These are phyloP conservation scores for Dictyophora rubrovolvata DNA, from an alignment of 768 basidiomycete genomes.

Conservation along the genomic window DNA sequence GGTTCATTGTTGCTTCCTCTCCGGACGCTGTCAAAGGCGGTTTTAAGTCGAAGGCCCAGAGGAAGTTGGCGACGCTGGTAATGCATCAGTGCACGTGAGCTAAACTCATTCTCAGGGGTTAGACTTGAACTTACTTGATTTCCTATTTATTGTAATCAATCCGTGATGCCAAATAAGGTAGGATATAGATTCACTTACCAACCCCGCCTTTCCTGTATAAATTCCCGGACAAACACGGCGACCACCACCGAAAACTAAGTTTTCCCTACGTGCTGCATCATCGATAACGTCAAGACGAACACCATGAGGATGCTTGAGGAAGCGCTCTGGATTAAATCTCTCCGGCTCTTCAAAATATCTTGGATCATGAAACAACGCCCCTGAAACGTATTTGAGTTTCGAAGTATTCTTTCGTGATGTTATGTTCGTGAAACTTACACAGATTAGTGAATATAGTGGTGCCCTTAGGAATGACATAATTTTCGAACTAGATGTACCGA, in stretches of 20 bases:
- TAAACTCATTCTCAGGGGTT: too few species aligned
- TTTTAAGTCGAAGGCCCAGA: too few species aligned
- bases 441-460: conserved; percentile 19
- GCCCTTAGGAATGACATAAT: conserved; percentile 16
- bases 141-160: too few species aligned
- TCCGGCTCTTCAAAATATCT: conserved; percentile 32
- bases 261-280: conserved; percentile 13
- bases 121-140: too few species aligned
- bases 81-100: too few species aligned
- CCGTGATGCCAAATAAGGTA: too few species aligned
- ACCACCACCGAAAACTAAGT: conserved; percentile 15
- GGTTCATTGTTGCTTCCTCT: too few species aligned
- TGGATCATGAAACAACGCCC: conserved; percentile 21
- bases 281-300: conserved; percentile 14
- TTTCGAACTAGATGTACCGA: conserved; percentile 9
- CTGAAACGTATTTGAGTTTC: conserved; percentile 5
- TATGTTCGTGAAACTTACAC: conserved; percentile 12
- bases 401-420: neutral
- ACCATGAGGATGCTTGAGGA: conserved; percentile 18
- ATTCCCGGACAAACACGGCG: neutral
- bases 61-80: too few species aligned
- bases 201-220: neutral
- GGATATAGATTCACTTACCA: too few species aligned
- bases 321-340: conserved; percentile 41
- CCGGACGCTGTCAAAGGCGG: too few species aligned